Conservation (phyloP, 495 filamentous ascomycete species). For the Trichoderma asperelloides region DNA sequence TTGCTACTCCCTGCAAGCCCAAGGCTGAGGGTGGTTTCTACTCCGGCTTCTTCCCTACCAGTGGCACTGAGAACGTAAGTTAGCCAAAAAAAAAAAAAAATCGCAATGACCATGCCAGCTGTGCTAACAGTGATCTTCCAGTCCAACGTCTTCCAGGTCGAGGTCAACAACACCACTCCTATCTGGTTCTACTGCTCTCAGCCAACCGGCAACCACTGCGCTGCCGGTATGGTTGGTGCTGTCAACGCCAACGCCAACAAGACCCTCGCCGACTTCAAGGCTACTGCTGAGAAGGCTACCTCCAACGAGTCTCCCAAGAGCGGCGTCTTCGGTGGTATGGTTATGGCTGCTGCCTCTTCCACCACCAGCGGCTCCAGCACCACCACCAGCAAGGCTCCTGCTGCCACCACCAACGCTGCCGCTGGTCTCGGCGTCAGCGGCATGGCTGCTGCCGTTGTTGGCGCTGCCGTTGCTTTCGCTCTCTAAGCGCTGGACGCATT, state of each 20-base stretch:
- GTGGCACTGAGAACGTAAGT: conserved; percentile 11
- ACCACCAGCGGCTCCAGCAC: conserved; percentile 25
- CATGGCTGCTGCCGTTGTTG: conserved; percentile 2
- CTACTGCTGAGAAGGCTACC: neutral
- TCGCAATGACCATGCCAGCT: neutral
- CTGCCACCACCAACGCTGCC: neutral
- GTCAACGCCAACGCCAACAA: conserved; percentile 27
- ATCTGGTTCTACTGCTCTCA: conserved; percentile 43
- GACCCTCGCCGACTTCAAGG: conserved; percentile 7
- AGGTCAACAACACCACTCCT: conserved; percentile 39
- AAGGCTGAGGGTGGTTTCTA: conserved; percentile 29
- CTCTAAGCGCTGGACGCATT: neutral
- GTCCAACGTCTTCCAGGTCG: conserved; percentile 30
- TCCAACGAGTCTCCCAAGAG: neutral
- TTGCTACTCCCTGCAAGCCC: conserved; percentile 41
- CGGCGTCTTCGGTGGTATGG: neutral
- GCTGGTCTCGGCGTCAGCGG: neutral
- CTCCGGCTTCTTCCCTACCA: conserved; percentile 25
- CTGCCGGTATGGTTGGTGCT: conserved; percentile 44
- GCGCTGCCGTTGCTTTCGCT: neutral
- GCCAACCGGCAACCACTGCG: conserved; percentile 34
- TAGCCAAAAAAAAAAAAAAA: too few relatives aligned
- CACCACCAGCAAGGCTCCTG: neutral
- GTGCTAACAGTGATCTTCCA: neutral
- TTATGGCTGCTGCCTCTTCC: neutral